phyloP scores from a whole-genome alignment of 371 early-diverging fungal genomes.

The Apophysomyces ossiformis region DNA sequence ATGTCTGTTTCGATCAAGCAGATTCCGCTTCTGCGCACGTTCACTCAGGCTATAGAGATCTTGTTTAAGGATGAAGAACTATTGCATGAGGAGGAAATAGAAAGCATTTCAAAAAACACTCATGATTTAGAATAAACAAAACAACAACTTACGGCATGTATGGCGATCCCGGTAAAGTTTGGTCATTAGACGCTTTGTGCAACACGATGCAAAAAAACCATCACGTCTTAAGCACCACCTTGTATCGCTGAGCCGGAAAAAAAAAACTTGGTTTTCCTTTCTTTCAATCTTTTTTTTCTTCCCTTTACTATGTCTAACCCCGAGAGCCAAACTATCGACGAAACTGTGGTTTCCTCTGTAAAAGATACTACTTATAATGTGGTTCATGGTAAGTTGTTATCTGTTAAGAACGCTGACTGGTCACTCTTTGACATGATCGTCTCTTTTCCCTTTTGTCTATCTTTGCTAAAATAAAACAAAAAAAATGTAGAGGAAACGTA shows the following conservation, averaged over 20 bases:
- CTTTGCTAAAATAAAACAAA: background rate
- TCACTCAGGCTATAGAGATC: conserved; percentile 57
- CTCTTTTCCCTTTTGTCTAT: background rate
- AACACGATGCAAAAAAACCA: background rate
- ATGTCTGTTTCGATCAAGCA: conserved; percentile 72
- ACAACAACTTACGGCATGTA: background rate
- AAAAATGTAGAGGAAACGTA: too few species aligned
- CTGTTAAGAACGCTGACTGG: background rate
- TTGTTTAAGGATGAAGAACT: conserved; percentile 53
- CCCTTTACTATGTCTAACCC: conserved; percentile 12
- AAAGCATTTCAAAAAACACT: conserved; percentile 9
- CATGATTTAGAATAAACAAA: conserved; percentile 7
- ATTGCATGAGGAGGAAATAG: conserved; percentile 38
- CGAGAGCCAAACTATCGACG: background rate
- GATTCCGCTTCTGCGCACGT: conserved; percentile 66
- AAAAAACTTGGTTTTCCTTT: conserved; percentile 8
- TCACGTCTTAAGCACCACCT: conserved; percentile 6
- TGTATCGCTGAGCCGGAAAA: background rate
- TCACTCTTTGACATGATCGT: background rate
- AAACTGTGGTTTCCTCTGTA: background rate
- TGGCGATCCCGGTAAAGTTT: conserved; percentile 12
- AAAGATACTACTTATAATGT: background rate
- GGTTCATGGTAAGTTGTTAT: conserved; percentile 4
- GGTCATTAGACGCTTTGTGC: conserved; percentile 8
- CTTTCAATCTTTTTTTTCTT: conserved; percentile 12